Percentiles rank a stretch among this genome's conserved stretches.
Evolutionary conservation across 2,329 filamentous ascomycete genomes (phyloP).

Genomic region (Epicoccum nigrum): DNA sequence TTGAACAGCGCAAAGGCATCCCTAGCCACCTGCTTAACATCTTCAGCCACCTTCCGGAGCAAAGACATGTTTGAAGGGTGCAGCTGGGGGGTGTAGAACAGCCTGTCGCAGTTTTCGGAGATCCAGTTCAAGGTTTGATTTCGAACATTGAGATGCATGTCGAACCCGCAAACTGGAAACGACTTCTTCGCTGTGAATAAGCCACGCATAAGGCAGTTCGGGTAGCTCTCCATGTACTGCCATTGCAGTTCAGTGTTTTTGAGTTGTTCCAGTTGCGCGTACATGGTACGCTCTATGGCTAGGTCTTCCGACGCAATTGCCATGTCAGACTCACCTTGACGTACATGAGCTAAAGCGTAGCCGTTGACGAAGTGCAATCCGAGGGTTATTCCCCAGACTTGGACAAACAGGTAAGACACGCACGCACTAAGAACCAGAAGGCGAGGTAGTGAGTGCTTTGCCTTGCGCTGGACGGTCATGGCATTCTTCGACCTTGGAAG

Average conservation of each 20-base stretch:
- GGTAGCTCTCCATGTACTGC: constrained; percentile 28
- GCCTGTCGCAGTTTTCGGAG: constrained; percentile 26
- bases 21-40: neutral
- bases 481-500: neutral
- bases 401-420: constrained; percentile 14
- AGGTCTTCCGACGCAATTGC: too few species aligned
- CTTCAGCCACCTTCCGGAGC: constrained; percentile 2
- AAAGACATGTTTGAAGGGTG: neutral
- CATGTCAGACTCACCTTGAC: constrained; percentile 10
- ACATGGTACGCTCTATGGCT: too few species aligned
- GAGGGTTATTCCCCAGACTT: constrained; percentile 13
- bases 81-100: constrained; percentile 25
- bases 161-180: constrained; percentile 18
- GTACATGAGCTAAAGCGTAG: constrained; percentile 7
- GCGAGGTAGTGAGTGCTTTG: constrained; percentile 6
- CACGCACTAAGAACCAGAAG: constrained; percentile 14
- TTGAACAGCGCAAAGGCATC: neutral
- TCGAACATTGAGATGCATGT: constrained; percentile 21
- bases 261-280: constrained; percentile 16
- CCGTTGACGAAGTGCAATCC: constrained; percentile 5
- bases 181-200: constrained; percentile 18
- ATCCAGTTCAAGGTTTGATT: constrained; percentile 30
- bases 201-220: constrained; percentile 35
- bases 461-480: neutral
- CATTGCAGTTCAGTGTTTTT: constrained; percentile 12